Percentiles rank a stretch among this genome's conserved stretches.
Conservation (phyloP, 83 land plant species). For the Larix sibirica region DNA sequence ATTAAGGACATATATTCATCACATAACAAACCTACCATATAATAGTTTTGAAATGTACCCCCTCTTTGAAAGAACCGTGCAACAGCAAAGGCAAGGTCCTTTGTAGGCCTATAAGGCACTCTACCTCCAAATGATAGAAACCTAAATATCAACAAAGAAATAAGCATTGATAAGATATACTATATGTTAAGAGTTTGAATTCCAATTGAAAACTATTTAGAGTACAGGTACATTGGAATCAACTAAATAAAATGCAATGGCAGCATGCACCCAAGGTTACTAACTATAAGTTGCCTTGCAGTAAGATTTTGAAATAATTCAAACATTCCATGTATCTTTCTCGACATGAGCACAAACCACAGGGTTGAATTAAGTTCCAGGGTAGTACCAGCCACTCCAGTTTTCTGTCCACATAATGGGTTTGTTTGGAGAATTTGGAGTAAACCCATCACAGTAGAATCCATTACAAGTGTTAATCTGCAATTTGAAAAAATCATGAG, state of each 20-base stretch:
- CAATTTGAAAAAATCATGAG: background rate
- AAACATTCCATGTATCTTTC: no score
- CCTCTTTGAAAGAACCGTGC: conserved; percentile 87
- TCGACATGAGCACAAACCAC: no score
- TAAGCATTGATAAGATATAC: no score
- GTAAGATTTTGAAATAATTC: no score
- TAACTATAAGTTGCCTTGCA: no score
- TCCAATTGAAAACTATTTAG: no score
- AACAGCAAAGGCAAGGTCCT: conserved; percentile 89
- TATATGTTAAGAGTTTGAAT: no score
- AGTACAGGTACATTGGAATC: no score
- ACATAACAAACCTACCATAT: conserved; percentile 57
- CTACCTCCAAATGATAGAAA: conserved; percentile 66
- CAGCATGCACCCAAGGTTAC: no score
- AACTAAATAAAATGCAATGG: no score
- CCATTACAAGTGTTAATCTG: conserved; percentile 99
- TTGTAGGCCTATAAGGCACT: conserved; percentile 71
- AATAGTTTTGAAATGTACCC: conserved; percentile 85
- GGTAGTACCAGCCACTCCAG: conserved; percentile 92
- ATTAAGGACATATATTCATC: background rate
- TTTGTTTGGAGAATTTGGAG: conserved; percentile 70
- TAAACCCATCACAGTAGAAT: conserved; percentile 91
- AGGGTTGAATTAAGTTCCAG: no score
- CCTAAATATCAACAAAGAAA: conserved; percentile 29
- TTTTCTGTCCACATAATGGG: conserved; percentile 99